A percentile compares a stretch with the other conserved stretches of the same genome.
phyloP scores from a whole-genome alignment of 2,329 filamentous ascomycete species.

The Penicillium sp. region DNA sequence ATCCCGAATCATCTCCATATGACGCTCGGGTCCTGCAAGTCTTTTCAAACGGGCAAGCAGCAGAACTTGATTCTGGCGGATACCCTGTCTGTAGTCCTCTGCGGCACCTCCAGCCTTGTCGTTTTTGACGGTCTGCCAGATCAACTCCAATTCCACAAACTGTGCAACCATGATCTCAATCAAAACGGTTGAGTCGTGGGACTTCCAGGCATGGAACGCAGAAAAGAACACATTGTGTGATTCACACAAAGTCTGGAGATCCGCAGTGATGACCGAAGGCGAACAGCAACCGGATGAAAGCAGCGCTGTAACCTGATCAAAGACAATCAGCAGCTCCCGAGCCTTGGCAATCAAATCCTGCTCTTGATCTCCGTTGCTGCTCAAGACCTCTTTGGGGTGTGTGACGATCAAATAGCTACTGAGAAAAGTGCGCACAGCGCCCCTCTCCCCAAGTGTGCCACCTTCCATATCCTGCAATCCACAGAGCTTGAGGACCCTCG shows the following conservation, averaged over 20 bases:
- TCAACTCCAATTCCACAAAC: conserved; percentile 66
- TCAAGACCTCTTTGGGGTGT: conserved; percentile 62
- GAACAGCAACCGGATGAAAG: conserved; percentile 47
- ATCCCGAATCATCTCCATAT: conserved; percentile 60
- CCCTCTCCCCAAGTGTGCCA: conserved; percentile 49
- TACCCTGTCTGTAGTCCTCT: conserved; percentile 65
- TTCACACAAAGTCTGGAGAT: conserved; percentile 53
- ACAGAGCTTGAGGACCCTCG: conserved; percentile 58
- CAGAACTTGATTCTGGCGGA: conserved; percentile 65
- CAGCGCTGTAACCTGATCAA: conserved; percentile 55
- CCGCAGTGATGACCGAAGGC: conserved; percentile 46
- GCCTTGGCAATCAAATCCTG: conserved; percentile 63
- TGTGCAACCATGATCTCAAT: conserved; percentile 68
- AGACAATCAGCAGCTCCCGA: conserved; percentile 57
- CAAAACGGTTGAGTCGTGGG: conserved; percentile 62
- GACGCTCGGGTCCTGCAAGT: conserved; percentile 61
- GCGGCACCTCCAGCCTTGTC: conserved; percentile 62
- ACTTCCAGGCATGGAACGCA: conserved; percentile 66
- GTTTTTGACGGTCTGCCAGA: conserved; percentile 68
- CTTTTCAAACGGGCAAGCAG: conserved; percentile 63
- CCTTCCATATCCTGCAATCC: conserved; percentile 55
- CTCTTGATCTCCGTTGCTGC: conserved; percentile 63
- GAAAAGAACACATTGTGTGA: conserved; percentile 61
- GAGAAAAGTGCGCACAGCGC: conserved; percentile 62
- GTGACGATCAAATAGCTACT: conserved; percentile 64